A percentile compares a stretch with the other conserved stretches of the same genome.
phyloP scores from a whole-genome alignment of 2,329 filamentous ascomycete genomes.

The Curvularia eragrostidis region DNA sequence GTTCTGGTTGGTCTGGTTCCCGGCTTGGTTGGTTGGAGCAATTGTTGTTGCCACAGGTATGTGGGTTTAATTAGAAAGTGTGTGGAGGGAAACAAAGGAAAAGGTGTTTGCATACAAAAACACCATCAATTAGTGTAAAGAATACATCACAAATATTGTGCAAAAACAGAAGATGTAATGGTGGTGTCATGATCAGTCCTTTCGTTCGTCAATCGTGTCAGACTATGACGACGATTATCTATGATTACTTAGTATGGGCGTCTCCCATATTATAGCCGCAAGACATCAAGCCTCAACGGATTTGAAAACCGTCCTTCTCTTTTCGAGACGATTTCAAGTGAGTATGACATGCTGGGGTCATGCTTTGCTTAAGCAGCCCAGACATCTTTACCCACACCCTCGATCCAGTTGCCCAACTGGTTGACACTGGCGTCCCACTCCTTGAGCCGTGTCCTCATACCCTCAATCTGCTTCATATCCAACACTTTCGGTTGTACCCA shows the following conservation, averaged over 20 bases:
- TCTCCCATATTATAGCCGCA: slow-evolving; percentile 13
- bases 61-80: slow-evolving; percentile 15
- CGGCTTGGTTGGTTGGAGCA: slow-evolving; percentile 76
- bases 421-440: slow-evolving; percentile 98
- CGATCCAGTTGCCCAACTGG: slow-evolving; percentile 95
- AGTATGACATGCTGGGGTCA: neutral
- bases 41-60: slow-evolving; percentile 40
- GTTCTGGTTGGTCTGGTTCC: slow-evolving; percentile 96
- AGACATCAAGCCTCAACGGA: slow-evolving; percentile 6
- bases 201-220: slow-evolving; percentile 23
- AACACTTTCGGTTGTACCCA: slow-evolving; percentile 99
- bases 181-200: slow-evolving; percentile 17
- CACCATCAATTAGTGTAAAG: neutral
- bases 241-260: slow-evolving; percentile 25
- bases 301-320: slow-evolving; percentile 6
- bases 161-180: neutral
- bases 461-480: slow-evolving; percentile 92
- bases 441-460: slow-evolving; percentile 83
- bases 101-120: neutral
- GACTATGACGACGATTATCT: slow-evolving; percentile 20
- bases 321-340: neutral
- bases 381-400: slow-evolving; percentile 89
- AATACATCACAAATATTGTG: neutral
- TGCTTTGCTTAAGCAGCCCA: slow-evolving; percentile 71
- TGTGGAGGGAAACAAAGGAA: neutral